These are phyloP conservation scores for Neonectria sp. DNA, from an alignment of 2,329 filamentous ascomycete species.

Conservation along the genomic window DNA sequence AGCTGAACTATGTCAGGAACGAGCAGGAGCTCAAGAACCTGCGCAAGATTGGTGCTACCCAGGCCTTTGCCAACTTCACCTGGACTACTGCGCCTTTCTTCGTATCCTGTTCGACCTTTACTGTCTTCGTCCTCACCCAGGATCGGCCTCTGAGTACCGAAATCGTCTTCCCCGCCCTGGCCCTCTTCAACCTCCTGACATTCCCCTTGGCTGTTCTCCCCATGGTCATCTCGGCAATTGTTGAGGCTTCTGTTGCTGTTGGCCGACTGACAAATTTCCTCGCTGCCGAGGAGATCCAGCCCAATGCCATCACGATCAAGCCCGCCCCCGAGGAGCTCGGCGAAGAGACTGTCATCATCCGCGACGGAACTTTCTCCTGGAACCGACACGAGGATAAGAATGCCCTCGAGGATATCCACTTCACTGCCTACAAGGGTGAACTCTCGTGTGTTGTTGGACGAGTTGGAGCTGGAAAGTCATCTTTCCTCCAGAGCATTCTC, in stretches of 20 bases:
- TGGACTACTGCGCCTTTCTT: slow-evolving; percentile 98
- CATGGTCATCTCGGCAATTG: slow-evolving; percentile 97
- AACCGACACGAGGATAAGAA: slow-evolving; percentile 82
- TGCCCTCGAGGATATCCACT: slow-evolving; percentile 86
- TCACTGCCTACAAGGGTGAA: slow-evolving; percentile 92
- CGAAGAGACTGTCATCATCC: slow-evolving; percentile 88
- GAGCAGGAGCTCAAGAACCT: slow-evolving; percentile 96
- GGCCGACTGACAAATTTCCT: slow-evolving; percentile 88
- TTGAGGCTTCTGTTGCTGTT: slow-evolving; percentile 95
- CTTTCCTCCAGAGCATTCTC: slow-evolving; percentile 87
- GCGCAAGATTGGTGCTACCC: slow-evolving; percentile 94
- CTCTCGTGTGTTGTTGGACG: slow-evolving; percentile 93
- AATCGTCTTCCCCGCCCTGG: slow-evolving; percentile 93
- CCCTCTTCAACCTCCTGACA: slow-evolving; percentile 95
- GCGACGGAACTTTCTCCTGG: slow-evolving; percentile 94
- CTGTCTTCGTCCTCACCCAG: slow-evolving; percentile 90
- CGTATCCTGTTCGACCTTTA: slow-evolving; percentile 96
- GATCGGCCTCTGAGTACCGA: slow-evolving; percentile 89
- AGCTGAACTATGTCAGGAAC: slow-evolving; percentile 95
- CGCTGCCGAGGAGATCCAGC: slow-evolving; percentile 89
- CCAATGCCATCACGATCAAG: slow-evolving; percentile 81
- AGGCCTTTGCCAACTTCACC: slow-evolving; percentile 96
- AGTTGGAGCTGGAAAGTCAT: slow-evolving; percentile 97
- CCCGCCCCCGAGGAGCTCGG: slow-evolving; percentile 81
- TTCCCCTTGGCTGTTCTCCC: slow-evolving; percentile 95